Base-by-base conservation (phyloP, 2,329 filamentous ascomycete species). In the Fusarium nisikadoi region DNA sequence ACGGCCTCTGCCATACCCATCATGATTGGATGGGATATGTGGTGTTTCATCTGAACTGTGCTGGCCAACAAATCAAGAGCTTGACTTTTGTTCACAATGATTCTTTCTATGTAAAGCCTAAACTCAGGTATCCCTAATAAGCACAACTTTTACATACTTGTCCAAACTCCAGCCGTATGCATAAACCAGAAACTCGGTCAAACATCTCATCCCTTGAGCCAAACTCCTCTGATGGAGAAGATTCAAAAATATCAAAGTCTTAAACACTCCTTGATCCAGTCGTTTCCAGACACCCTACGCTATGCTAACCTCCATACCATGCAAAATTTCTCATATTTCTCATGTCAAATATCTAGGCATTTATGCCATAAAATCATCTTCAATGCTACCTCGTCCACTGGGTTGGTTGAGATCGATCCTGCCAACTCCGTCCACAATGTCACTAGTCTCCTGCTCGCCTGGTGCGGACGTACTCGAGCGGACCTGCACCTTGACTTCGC, bases 401-500 rank as follows among this genome's bases (percentile, higher is more conserved):
- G 74, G 73, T 42, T 77, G 69, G 13, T 80, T 80, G 59, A 86
- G 73, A 23, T 83, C 83, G 70, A 87, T 77, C 61, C 80, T 78
- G 4, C 83, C 82, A 39, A 84, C 81, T 71, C 83, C 82, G 50
- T 84, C 83, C 17, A 84, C 81, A n/a, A 87, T 77, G 38, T 85
- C 76, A 68, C 81, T 71, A 61, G 79, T 72, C 53, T 81, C 76
- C 49, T 78, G 70, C 20, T 65, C 67, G 31, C 66, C 62, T 8
- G 79, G 78, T 3, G 73, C 72, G 10, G 77, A 76, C 17, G 70
- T 76, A 38, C 75, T 77, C 11, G 80, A 81, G 33, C 85, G 84
- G 11, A 89, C 83, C 70, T 87, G 84, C 13, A 90, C 86, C 71
- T 86, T 86, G 29, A 90, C 85, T 69, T 90, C 87, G 20, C 87